A percentile compares a stretch with the other conserved stretches of the same genome.
Conservation (phyloP, 2,329 filamentous ascomycete species). For the Epichloe uncinata region DNA sequence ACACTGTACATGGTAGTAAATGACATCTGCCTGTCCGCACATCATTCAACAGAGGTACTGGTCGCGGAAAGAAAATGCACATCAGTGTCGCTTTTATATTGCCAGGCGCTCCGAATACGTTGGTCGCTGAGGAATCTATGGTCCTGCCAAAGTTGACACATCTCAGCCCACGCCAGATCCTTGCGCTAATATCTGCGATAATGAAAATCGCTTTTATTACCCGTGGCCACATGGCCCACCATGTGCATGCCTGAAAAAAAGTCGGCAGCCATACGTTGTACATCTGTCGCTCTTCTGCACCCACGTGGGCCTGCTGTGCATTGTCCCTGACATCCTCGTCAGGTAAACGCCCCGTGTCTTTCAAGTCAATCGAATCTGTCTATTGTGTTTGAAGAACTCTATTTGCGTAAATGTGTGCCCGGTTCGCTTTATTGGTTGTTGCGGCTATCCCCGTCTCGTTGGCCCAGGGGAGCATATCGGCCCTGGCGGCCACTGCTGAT, state of each 20-base stretch:
- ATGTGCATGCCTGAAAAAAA: too few species aligned
- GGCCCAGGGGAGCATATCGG: constrained; percentile 29
- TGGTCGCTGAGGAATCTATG: neutral
- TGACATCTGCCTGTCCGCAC: neutral
- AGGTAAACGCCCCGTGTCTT: too few species aligned
- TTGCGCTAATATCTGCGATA: neutral
- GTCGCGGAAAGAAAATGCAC: too few species aligned
- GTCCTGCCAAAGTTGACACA: neutral
- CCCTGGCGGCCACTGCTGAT: constrained; percentile 24
- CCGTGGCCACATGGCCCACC: neutral
- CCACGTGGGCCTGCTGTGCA: neutral
- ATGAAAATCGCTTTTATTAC: neutral
- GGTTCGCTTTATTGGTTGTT: constrained; percentile 12
- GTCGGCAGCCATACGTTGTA: neutral
- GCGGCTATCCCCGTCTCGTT: constrained; percentile 24
- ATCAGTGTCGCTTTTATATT: neutral
- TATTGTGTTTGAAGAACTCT: constrained; percentile 8
- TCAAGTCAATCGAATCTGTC: too few species aligned
- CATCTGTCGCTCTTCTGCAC: neutral
- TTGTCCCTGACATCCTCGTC: neutral
- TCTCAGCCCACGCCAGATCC: neutral
- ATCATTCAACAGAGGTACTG: too few species aligned
- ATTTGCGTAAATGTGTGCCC: constrained; percentile 11
- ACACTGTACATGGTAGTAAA: too few species aligned
- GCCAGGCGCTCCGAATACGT: too few species aligned